Percentiles rank a stretch among this genome's conserved stretches.
Conservation (phyloP, 768 basidiomycete species). For the Lentinula raphanica region DNA sequence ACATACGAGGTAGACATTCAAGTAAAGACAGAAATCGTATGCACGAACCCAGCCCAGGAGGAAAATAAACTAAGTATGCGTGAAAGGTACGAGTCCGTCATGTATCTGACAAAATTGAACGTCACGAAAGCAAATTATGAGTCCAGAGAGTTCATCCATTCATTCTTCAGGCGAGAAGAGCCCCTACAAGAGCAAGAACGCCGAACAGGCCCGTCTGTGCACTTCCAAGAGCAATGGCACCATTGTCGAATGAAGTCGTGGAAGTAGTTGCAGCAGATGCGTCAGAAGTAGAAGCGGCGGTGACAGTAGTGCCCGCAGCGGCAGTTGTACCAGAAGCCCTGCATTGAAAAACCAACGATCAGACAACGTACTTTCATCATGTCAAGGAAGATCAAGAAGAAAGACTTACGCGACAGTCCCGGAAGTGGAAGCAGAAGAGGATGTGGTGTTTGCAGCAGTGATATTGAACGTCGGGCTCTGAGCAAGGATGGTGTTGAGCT, state of each 20-base stretch:
- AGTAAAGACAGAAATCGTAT: slow-evolving; percentile 1
- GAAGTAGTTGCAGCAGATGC: slow-evolving; percentile 19
- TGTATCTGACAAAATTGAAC: background rate
- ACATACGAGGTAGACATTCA: background rate
- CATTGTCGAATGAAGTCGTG: slow-evolving; percentile 6
- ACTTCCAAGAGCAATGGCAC: background rate
- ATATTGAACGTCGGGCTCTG: slow-evolving; percentile 64
- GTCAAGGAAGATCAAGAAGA: background rate
- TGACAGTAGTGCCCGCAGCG: background rate
- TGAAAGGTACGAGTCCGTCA: too few relatives aligned
- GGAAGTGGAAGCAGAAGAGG: background rate
- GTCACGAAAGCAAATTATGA: background rate
- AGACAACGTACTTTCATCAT: background rate
- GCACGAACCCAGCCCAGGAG: background rate
- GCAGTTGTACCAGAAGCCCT: slow-evolving; percentile 8
- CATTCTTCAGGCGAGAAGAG: slow-evolving; percentile 1
- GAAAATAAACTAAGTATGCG: background rate
- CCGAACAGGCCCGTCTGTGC: slow-evolving; percentile 23
- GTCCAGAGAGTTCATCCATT: background rate
- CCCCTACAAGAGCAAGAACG: slow-evolving; percentile 18
- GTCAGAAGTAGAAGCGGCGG: slow-evolving; percentile 14
- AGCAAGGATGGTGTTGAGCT: slow-evolving; percentile 54
- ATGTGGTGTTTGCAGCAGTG: slow-evolving; percentile 8
- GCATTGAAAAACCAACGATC: too few relatives aligned
- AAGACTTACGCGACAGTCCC: background rate